Evolutionary conservation across 176 grass and related monocot species (phyloP), one percentile per base, ranked within the genome.

Genomic region (Neostapfia colusana): DNA sequence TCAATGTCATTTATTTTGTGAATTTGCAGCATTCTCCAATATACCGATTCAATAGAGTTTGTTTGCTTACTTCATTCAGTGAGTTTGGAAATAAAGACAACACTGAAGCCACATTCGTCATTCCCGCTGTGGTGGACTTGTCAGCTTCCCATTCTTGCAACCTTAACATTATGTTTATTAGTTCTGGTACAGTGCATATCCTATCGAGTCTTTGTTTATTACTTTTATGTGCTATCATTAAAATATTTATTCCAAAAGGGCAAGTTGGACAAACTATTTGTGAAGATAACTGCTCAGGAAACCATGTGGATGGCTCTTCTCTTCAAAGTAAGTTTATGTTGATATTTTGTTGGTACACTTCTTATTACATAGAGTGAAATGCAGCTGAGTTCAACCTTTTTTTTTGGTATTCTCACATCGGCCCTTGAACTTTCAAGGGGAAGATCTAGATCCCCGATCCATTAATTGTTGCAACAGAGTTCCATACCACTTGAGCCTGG

Each of bases 81-180:
- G 87, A 95, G 80, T 86, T 72, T 65, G 95, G 80, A 16, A 86
- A 90, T 31, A 88, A 92, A 70, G 82, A 82, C 73, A 74, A 83
- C 69, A 83, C 76, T 28, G 88, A 95, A 91, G 89, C 91, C 49
- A 92, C 57, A 72, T 92, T 99, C 81, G 59, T 87, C 27, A 88
- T 99, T 81, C 95, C 95, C 49, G 85, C 86, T 50, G 35, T 95
- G 77, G 91, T 92, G 79, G 90, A 82, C 50, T 82, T 95, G 42
- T 80, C 95, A 69, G 79, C 77, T 45, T 74, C 81, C 63, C 72
- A 75, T 84, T 53, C 85, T 85, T 85, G 79, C 75, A 86, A 83
- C 73, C 89, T 99, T 80, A 74, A 72, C 70, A 90, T 99, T 77
- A 89, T 95, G 48, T 26, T 99, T 75, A 76, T 95, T 68, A 95